Evolutionary conservation across 2,329 filamentous ascomycete species (phyloP), one percentile per base, ranked within the genome.

Genomic region (Botrytis galanthina): DNA sequence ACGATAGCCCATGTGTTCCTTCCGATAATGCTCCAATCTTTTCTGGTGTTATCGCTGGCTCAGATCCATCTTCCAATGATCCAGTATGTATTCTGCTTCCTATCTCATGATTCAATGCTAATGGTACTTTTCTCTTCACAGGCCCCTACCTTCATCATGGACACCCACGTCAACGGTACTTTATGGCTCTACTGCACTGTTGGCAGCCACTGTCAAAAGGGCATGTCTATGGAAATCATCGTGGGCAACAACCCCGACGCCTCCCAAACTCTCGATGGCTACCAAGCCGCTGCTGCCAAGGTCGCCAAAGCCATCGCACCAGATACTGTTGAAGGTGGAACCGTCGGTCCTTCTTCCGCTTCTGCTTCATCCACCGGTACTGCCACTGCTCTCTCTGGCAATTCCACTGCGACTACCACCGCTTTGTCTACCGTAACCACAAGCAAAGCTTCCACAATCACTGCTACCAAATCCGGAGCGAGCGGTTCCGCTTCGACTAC

Each of bases 181-280:
- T 85, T 95, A 76, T 96, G 93, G 92, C 84, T 93, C 76, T 95
- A 92, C 86, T 95, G 93, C 84, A 89, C 89, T 32, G 91, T 94
- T 82, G 89, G 81, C 62, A 88, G 86, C 79, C 93, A 96, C 84
- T 96, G 93, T 82, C 88, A 94, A 74, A 74, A 70, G 12, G 80
- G 80, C 8, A 81, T 81, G 80, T 74, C 75, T 7, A 79, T 80
- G 79, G 12, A 39, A n/a, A 32, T 69, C 4, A 20, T 59, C 5
- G 80, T 81, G n/a, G 86, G 91, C 66, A 82, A 86, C 7, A 44
- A 57, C 22, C 42, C 54, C 3, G 7, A 44, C 4, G 6, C 22
- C 1, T 16, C 48, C 20, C 14, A 69, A 22, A 73, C 71, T 12
- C 29, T 73, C 26, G 39, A 61, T 6, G 18, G 48, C 32, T 73